These are phyloP conservation scores for Parastagonospora avenae DNA, from an alignment of 2,329 filamentous ascomycete species.

Conservation along the genomic window DNA sequence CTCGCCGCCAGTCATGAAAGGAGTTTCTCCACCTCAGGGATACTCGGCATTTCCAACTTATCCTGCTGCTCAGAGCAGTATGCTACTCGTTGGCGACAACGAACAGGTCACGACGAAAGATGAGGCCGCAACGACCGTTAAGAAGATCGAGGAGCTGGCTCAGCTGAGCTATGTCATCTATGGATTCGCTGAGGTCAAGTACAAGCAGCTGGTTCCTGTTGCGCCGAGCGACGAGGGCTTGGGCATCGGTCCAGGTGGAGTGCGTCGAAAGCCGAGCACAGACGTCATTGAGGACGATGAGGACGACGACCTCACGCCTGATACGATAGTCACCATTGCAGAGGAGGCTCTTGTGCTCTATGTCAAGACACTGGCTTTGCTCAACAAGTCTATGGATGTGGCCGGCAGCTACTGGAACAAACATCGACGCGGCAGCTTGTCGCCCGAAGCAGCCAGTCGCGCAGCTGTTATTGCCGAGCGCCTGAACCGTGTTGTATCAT, in stretches of 20 bases:
- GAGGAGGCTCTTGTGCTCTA: constrained; percentile 96
- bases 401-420: constrained; percentile 91
- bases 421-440: constrained; percentile 65
- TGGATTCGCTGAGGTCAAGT: constrained; percentile 97
- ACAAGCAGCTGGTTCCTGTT: constrained; percentile 91
- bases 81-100: constrained; percentile 67
- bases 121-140: constrained; percentile 78
- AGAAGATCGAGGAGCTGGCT: constrained; percentile 87
- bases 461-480: constrained; percentile 62
- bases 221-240: constrained; percentile 76
- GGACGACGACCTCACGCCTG: constrained; percentile 74
- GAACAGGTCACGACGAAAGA: constrained; percentile 67
- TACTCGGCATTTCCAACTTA: constrained; percentile 87
- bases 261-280: constrained; percentile 37
- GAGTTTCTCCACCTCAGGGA: constrained; percentile 71
- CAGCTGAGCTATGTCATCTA: constrained; percentile 95
- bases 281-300: constrained; percentile 60
- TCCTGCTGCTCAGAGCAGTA: constrained; percentile 72
- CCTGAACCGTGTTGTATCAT: constrained; percentile 93
- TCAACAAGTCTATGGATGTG: constrained; percentile 95
- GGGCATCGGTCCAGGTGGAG: constrained; percentile 61
- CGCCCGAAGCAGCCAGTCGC: constrained; percentile 47
- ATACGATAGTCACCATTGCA: constrained; percentile 83
- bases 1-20: constrained; percentile 64
- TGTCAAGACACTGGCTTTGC: constrained; percentile 86